These are phyloP conservation scores for Ophiocordyceps camponoti-saundersi DNA, from an alignment of 2,329 filamentous ascomycete species.

Conservation along the genomic window DNA sequence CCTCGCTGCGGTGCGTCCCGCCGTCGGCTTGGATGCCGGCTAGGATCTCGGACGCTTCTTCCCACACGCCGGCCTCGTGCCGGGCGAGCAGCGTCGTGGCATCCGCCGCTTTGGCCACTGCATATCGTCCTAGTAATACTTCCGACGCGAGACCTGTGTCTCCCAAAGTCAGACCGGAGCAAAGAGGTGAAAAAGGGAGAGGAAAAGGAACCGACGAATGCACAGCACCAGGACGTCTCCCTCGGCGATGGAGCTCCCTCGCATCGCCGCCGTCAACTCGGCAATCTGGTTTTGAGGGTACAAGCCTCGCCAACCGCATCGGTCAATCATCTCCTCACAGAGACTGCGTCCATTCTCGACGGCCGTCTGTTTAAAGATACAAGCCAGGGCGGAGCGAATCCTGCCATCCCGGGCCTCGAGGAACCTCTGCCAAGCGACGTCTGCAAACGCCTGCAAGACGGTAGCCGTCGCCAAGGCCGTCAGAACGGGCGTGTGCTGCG, in stretches of 20 bases:
- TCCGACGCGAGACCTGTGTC: constrained; percentile 6
- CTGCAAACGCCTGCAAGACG: constrained; percentile 5
- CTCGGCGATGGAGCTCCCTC: constrained; percentile 7
- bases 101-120: constrained; percentile 5
- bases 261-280: constrained; percentile 5
- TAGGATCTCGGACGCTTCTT: constrained; percentile 6
- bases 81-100: constrained; percentile 6
- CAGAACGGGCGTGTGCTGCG: constrained; percentile 10
- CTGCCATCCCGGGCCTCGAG: background rate
- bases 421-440: background rate
- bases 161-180: constrained; percentile 2
- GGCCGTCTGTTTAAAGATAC: background rate
- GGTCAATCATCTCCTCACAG: constrained; percentile 8
- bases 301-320: constrained; percentile 13
- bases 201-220: constrained; percentile 9
- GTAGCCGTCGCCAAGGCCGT: constrained; percentile 5
- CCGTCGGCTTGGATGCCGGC: constrained; percentile 1
- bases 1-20: constrained; percentile 4
- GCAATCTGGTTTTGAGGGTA: constrained; percentile 9
- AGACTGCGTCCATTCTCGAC: background rate
- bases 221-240: constrained; percentile 10
- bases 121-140: constrained; percentile 9
- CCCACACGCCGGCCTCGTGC: constrained; percentile 8
- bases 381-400: background rate
- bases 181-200: background rate